These are phyloP conservation scores for Astragalus glycyphyllos DNA, from an alignment of 306 rosid genomes.

Conservation along the genomic window DNA sequence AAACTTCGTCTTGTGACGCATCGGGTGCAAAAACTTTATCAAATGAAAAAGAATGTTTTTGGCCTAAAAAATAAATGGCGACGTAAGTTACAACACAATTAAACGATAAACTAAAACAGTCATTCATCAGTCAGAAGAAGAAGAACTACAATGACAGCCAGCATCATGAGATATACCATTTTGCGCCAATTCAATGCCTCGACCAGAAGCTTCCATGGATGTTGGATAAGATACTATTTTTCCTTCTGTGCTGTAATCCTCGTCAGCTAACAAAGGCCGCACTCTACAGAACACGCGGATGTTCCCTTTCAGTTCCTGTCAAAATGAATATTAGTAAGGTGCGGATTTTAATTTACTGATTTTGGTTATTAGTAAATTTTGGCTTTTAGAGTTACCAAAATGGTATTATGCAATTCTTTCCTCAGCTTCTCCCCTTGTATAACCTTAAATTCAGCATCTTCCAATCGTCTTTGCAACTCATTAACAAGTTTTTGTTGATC, in stretches of 20 bases:
- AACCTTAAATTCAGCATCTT: conserved; percentile 80
- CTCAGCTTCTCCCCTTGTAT: conserved; percentile 88
- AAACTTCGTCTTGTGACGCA: conserved; percentile 79
- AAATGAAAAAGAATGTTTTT: conserved; percentile 83
- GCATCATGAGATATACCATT: conserved; percentile 57
- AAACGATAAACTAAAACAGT: conserved; percentile 26
- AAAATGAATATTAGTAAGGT: conserved; percentile 39
- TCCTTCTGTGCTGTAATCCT: conserved; percentile 61
- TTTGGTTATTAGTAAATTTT: conserved; percentile 18
- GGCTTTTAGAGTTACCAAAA: conserved; percentile 66
- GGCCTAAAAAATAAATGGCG: conserved; percentile 59
- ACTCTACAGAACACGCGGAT: conserved; percentile 99
- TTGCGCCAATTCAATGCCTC: conserved; percentile 80
- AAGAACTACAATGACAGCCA: conserved; percentile 5
- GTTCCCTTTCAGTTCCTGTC: conserved; percentile 94
- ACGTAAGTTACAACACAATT: conserved; percentile 35
- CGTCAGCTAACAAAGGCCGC: conserved; percentile 85
- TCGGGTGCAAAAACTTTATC: conserved; percentile 93
- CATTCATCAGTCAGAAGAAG: conserved; percentile 25
- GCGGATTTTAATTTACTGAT: neutral
- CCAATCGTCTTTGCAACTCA: conserved; percentile 73
- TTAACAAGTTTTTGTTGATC: conserved; percentile 68
- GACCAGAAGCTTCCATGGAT: conserved; percentile 83
- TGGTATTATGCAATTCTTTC: conserved; percentile 88
- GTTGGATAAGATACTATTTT: conserved; percentile 81